Base-by-base conservation (phyloP, 805 yeast genomes). In the Pichia deserticola region DNA sequence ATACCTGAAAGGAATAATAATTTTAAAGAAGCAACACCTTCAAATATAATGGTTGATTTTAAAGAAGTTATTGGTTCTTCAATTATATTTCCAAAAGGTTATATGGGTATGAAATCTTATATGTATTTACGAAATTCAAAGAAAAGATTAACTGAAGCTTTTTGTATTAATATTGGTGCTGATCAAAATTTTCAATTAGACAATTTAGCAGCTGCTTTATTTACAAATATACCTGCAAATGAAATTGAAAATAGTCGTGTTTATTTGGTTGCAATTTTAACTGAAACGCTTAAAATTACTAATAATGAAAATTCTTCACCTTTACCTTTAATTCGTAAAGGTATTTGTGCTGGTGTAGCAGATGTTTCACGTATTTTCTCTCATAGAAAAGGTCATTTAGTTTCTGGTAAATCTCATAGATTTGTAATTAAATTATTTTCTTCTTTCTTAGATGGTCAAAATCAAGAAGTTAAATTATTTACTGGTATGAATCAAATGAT, bases 321-420 rank as follows among this genome's bases (percentile, higher is more conserved):
- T 1, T 42, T 54, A 12, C 47, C 49, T 37, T 62, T 70, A 42
- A 75, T 84, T 44, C 81, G 86, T 60, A 82, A 83, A 60, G 96
- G 96, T 50, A 78, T 89, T 13, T 93, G 92, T 37, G 90, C 89
- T 4, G 97, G 97, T 64, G 93, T 85, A 13, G 78, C 88, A 37
- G 95, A 89, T 66, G 82, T 89, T 44, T 80, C 93, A 5, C 76
- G 95, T 56, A 77, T 87, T 28, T 86, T 89, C 60, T 77, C 88
- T 7, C 73, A 77, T 51, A 78, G 77, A 55, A 77, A 77, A 49
- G 88, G 85, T 34, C 73, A 82, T 33, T 68, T 79, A 46, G 70
- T 75, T 10, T 65, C 83, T 15, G 82, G 89, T 47, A 79, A 79
- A 59, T 70, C 88, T 0, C 88, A 83, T 62, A 84, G 82, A 54